These are phyloP conservation scores for Amoebophrya sp. DNA, from an alignment of 169 alveolate genomes.

Conservation along the genomic window DNA sequence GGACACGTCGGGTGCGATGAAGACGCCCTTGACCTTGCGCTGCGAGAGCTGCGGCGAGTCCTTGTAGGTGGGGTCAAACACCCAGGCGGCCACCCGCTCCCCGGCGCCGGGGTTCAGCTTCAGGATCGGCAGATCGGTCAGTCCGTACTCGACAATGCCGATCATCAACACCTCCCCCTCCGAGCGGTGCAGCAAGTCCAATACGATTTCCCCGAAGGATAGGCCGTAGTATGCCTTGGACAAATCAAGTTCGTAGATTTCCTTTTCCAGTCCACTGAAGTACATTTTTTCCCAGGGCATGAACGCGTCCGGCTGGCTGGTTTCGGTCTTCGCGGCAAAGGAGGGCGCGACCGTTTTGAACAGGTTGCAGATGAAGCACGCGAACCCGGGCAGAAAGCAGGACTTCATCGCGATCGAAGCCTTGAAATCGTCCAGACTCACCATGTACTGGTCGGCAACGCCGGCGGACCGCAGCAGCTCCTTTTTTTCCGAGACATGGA, in stretches of 20 bases:
- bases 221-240: not conserved
- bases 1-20: not conserved
- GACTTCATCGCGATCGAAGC: not conserved
- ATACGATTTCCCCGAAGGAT: not conserved
- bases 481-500: not conserved
- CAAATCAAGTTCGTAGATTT: not conserved
- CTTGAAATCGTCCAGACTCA: not conserved
- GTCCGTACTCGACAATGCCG: constrained; percentile 5
- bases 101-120: constrained; percentile 10
- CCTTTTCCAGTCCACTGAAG: not conserved
- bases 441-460: not conserved
- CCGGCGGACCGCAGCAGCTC: not conserved
- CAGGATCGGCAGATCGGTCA: not conserved
- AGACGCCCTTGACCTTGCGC: constrained; percentile 15
- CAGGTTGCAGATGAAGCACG: not conserved
- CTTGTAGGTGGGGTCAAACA: not conserved
- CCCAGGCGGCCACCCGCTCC: not conserved
- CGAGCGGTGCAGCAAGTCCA: not conserved
- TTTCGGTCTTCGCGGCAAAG: not conserved
- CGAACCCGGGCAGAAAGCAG: constrained; percentile 3
- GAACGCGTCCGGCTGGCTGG: not conserved
- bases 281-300: constrained; percentile 10
- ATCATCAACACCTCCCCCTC: constrained; percentile 7
- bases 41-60: not conserved
- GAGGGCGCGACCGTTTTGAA: not conserved